Evolutionary conservation across 2,329 filamentous ascomycete genomes (phyloP).

Genomic region (Aspergillus brunneoviolaceus): DNA sequence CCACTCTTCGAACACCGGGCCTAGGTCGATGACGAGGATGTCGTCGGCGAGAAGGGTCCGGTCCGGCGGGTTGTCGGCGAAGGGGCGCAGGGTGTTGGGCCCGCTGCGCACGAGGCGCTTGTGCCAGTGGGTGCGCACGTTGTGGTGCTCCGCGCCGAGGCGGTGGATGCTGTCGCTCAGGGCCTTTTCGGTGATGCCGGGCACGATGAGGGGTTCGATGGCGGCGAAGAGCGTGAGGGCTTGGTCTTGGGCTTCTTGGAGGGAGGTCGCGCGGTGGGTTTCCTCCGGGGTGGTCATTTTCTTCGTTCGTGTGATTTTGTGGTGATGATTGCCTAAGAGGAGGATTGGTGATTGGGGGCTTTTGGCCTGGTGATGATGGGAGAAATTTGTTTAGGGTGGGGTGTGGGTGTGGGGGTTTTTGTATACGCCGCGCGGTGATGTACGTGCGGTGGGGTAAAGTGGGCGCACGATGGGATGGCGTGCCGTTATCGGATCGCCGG

Average conservation of each 20-base stretch:
- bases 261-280: constrained; percentile 35
- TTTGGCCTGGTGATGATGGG: no score
- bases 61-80: constrained; percentile 52
- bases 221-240: constrained; percentile 49
- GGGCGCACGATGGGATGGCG: no score
- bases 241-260: constrained; percentile 50
- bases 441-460: no score
- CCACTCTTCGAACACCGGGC: constrained; percentile 54
- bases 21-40: constrained; percentile 54
- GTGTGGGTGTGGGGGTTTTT: no score
- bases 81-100: constrained; percentile 51
- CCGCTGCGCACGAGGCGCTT: constrained; percentile 53
- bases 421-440: no score
- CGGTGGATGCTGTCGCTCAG: constrained; percentile 51
- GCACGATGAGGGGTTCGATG: constrained; percentile 49
- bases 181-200: constrained; percentile 50
- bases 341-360: no score
- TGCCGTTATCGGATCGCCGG: no score
- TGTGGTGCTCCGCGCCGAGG: constrained; percentile 45
- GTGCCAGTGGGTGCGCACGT: constrained; percentile 53
- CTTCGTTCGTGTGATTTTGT: no score
- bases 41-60: constrained; percentile 50
- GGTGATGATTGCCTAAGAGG: background rate
- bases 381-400: no score
- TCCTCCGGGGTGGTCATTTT: constrained; percentile 9